These are phyloP conservation scores for Citrus trifoliata DNA, from an alignment of 345 rosid species.

Conservation along the genomic window DNA sequence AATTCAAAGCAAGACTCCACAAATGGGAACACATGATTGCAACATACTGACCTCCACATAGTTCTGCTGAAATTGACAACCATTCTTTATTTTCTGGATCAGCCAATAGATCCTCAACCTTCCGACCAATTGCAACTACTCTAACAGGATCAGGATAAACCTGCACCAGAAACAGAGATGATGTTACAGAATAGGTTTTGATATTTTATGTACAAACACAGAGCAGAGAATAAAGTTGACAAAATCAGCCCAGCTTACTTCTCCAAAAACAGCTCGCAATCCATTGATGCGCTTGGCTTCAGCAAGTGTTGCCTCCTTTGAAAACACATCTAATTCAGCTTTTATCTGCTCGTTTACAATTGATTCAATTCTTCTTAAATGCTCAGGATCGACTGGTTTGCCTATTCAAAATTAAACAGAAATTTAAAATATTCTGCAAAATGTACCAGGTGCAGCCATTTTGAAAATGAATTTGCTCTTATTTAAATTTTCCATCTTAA, in stretches of 20 bases:
- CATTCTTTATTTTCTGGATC: constrained; percentile 85
- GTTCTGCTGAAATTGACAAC: constrained; percentile 68
- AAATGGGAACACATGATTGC: neutral
- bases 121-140: constrained; percentile 80
- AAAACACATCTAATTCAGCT: constrained; percentile 78
- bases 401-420: constrained; percentile 39
- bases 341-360: constrained; percentile 90
- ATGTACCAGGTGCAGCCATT: neutral
- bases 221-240: constrained; percentile 5
- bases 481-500: neutral
- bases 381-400: constrained; percentile 78
- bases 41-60: constrained; percentile 83
- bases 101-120: constrained; percentile 76
- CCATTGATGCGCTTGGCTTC: constrained; percentile 79
- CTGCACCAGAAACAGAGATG: constrained; percentile 32
- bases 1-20: constrained; percentile 12
- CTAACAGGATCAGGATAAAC: constrained; percentile 95
- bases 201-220: neutral
- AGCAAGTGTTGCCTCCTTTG: constrained; percentile 71
- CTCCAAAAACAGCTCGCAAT: constrained; percentile 96
- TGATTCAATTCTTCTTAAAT: constrained; percentile 69
- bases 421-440: constrained; percentile 9
- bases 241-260: constrained; percentile 47
- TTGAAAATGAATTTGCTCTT: neutral
- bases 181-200: neutral